phyloP scores from a whole-genome alignment of 2,329 filamentous ascomycete species.

The Massarina eburnea region DNA sequence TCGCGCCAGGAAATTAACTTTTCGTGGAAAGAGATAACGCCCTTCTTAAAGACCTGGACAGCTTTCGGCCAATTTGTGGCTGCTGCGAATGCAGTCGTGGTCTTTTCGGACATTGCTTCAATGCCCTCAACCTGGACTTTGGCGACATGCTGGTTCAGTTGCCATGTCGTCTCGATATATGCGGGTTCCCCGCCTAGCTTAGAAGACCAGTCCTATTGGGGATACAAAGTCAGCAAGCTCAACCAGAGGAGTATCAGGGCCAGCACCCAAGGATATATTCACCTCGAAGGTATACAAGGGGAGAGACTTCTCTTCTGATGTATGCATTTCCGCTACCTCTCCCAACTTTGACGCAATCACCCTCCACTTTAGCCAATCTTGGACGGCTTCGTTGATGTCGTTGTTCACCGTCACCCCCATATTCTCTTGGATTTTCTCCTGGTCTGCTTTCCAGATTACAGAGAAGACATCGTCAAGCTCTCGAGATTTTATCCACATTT shows the following conservation, averaged over 20 bases:
- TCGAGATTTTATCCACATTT: too few species aligned
- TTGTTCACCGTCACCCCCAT: not conserved
- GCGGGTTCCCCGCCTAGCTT: slow-evolving; percentile 1
- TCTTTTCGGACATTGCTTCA: not conserved
- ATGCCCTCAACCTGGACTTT: not conserved
- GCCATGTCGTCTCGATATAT: not conserved
- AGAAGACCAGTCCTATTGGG: slow-evolving; percentile 5
- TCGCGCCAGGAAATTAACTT: slow-evolving; percentile 1
- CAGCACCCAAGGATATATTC: too few species aligned
- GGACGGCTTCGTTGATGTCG: not conserved
- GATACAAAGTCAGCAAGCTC: not conserved
- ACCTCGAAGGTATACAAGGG: too few species aligned
- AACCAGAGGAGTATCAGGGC: too few species aligned
- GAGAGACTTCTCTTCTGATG: not conserved
- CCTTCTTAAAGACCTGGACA: not conserved
- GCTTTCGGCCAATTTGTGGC: not conserved
- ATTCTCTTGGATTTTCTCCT: not conserved
- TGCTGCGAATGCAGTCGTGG: not conserved
- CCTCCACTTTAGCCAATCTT: slow-evolving; percentile 5
- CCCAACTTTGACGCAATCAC: not conserved
- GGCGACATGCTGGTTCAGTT: not conserved
- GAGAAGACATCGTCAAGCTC: slow-evolving; percentile 3
- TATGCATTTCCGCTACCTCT: not conserved
- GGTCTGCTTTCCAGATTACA: slow-evolving; percentile 1
- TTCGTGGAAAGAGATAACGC: slow-evolving; percentile 1